Percentiles rank a stretch among this genome's conserved stretches.
Evolutionary conservation across 495 filamentous ascomycete genomes (phyloP).

Genomic region (Hyaloscypha hepaticicola): DNA sequence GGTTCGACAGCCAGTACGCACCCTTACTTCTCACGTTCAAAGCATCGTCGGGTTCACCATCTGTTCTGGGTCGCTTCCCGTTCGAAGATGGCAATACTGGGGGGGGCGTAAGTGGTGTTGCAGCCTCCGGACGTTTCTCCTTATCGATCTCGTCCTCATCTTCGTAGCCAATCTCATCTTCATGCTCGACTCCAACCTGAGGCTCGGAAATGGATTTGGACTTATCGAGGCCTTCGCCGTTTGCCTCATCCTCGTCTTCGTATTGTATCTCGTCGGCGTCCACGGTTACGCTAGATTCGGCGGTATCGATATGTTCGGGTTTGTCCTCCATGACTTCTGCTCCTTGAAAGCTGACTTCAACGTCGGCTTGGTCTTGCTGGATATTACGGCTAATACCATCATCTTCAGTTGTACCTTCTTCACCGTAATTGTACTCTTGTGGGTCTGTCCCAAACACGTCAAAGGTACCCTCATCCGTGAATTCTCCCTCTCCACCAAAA

Average conservation of each 20-base stretch:
- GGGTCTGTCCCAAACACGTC: background rate
- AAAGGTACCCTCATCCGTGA: background rate
- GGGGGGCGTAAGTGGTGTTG: background rate
- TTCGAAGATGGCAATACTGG: constrained; percentile 1
- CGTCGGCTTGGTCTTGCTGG: background rate
- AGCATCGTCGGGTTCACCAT: constrained; percentile 26
- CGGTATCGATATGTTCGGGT: constrained; percentile 1
- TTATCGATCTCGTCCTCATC: constrained; percentile 31
- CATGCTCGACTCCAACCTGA: background rate
- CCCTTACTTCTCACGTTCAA: constrained; percentile 13
- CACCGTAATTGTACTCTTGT: constrained; percentile 4
- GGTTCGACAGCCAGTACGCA: background rate
- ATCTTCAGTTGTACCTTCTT: background rate
- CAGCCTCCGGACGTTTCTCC: background rate
- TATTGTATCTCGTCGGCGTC: constrained; percentile 19
- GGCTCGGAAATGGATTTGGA: background rate
- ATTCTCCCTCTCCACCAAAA: background rate
- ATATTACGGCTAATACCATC: background rate
- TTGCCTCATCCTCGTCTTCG: constrained; percentile 22
- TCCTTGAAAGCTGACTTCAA: background rate
- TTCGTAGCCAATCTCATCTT: constrained; percentile 35
- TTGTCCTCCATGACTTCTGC: background rate
- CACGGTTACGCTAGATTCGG: constrained; percentile 21
- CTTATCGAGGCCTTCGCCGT: constrained; percentile 14
- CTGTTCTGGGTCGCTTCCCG: constrained; percentile 28